Evolutionary conservation across 2,329 filamentous ascomycete genomes (phyloP), one percentile per base, ranked within the genome.

Genomic region (Elsinoe perseae): DNA sequence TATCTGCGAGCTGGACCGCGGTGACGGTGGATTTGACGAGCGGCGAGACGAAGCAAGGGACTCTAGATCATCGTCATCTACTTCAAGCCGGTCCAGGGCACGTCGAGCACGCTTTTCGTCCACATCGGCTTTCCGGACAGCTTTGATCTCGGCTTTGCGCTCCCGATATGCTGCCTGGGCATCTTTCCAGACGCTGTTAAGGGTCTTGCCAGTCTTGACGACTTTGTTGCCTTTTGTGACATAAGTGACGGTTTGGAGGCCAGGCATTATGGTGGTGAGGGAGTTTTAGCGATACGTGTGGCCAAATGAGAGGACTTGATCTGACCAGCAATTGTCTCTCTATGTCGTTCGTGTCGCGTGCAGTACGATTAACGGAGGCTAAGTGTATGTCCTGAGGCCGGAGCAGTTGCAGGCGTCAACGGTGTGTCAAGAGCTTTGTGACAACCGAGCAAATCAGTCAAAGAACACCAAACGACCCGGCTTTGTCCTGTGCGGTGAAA

Each of bases 161-260:
- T 95, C 89, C 57, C 85, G 80, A 72, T 97, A 97, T 58, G 88
- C 87, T 55, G 85, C 83, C 68, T 89, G 89, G 61, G 91, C 92
- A 69, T 96, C 90, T 70, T 89, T 95, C 78, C 95, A 95, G 67
- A 96, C 86, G 68, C 84, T 85, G 66, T 95, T 81, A 21, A 97
- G 77, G 64, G 95, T 88, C 73, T 95, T 95, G 67, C 89, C 89
- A 58, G 86, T 93, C 77, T 85, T 91, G 64, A 95, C 88, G 52
- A 95, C 84, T 74, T 95, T 95, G 65, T 89, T 89, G 57, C 89
- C 93, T 70, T 82, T 90, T 75, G 95, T 93, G 72, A 95, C 86
- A 66, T 95, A 87, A 62, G 89, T 91, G 63, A 95, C 84, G 50
- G 88, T 92, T 72, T 95, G 85, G 61, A 80, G 77, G 28, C 81